phyloP scores from a whole-genome alignment of 2,329 filamentous ascomycete genomes.

The Xylariales sp. region DNA sequence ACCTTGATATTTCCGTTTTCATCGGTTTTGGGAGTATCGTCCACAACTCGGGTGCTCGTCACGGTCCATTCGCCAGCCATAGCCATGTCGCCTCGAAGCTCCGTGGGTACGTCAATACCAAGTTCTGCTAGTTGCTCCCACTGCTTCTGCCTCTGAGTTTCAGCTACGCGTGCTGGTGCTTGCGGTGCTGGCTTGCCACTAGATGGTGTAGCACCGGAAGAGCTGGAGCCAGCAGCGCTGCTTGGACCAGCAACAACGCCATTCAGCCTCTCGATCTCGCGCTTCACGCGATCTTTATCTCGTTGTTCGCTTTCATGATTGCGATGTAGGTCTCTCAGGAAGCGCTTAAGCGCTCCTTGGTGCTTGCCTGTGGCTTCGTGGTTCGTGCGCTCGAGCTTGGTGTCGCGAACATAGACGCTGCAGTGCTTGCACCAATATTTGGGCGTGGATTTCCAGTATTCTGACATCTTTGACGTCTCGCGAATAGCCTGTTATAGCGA shows the following conservation, averaged over 20 bases:
- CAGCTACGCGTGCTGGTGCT: conserved; percentile 39
- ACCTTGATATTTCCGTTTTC: conserved; percentile 37
- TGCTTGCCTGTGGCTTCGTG: conserved; percentile 85
- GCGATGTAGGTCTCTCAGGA: conserved; percentile 83
- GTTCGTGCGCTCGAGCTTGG: conserved; percentile 80
- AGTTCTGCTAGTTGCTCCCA: conserved; percentile 83
- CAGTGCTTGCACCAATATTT: conserved; percentile 99
- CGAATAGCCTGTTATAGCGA: too few species aligned
- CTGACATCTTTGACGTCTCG: conserved; percentile 82
- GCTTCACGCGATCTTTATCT: conserved; percentile 76
- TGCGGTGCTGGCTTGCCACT: conserved; percentile 11
- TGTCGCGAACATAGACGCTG: conserved; percentile 85
- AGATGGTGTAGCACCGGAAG: conserved; percentile 10
- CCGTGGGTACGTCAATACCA: conserved; percentile 79
- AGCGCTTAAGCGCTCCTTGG: conserved; percentile 81
- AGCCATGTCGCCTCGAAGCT: conserved; percentile 75
- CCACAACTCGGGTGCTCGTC: conserved; percentile 57
- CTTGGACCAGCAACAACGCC: conserved; percentile 57
- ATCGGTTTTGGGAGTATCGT: conserved; percentile 33
- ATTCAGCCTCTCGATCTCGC: conserved; percentile 82
- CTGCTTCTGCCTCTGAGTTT: conserved; percentile 74
- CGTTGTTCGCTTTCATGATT: conserved; percentile 75
- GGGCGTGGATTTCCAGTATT: conserved; percentile 98
- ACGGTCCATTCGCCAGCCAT: conserved; percentile 86
- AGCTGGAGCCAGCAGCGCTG: conserved; percentile 9